phyloP scores from a whole-genome alignment of 2,329 filamentous ascomycete species.

The Metarhizium sp. region DNA sequence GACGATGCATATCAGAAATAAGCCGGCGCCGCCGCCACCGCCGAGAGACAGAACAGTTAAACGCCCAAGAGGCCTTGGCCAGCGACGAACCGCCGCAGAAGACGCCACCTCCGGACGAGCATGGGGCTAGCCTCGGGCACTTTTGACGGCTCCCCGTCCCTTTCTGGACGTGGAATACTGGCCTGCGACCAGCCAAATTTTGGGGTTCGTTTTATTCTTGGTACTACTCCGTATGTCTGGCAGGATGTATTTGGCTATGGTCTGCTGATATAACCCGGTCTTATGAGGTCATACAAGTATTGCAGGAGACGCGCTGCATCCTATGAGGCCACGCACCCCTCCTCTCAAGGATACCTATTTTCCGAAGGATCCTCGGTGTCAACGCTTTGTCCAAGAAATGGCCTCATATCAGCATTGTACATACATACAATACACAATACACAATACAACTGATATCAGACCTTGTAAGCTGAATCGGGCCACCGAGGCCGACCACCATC shows the following conservation, averaged over 20 bases:
- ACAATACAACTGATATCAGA: neutral
- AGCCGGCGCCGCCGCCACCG: too few species aligned
- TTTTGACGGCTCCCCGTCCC: neutral
- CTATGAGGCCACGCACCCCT: too few species aligned
- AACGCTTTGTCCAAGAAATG: too few species aligned
- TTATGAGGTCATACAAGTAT: neutral
- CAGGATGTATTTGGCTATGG: too few species aligned
- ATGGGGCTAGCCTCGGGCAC: neutral
- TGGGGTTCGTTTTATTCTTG: neutral
- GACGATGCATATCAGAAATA: too few species aligned
- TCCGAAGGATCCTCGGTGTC: too few species aligned
- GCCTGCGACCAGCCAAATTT: neutral
- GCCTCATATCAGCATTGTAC: neutral
- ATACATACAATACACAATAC: neutral
- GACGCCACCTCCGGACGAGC: slow-evolving; percentile 1
- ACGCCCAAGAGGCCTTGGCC: neutral
- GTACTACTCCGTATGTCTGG: too few species aligned
- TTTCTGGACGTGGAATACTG: neutral
- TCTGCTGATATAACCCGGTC: too few species aligned
- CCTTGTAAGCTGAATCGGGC: neutral
- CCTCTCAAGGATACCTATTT: too few species aligned
- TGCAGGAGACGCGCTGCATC: neutral
- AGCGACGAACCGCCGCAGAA: neutral
- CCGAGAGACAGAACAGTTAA: neutral
- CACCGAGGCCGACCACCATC: neutral